Evolutionary conservation across 2,329 filamentous ascomycete species (phyloP).

Genomic region (Grosmannia penicillata): DNA sequence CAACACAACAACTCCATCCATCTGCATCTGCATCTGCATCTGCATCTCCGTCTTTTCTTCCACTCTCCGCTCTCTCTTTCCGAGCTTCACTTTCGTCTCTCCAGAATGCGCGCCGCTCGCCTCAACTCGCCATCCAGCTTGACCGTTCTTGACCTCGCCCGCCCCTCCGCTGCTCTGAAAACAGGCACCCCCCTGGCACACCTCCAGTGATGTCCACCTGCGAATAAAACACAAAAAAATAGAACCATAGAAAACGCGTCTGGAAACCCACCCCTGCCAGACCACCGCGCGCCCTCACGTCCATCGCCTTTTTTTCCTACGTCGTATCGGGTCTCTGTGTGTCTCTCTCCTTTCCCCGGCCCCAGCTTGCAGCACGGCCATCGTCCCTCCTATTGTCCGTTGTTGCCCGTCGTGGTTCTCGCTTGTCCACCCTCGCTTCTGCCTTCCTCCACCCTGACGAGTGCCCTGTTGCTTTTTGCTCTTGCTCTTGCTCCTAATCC

Average conservation of each 20-base stretch:
- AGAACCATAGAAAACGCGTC: conserved; percentile 2
- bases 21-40: too few species aligned
- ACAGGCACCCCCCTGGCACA: too few species aligned
- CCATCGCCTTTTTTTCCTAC: conserved; percentile 1
- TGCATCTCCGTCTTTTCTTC: too few species aligned
- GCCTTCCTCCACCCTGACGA: neutral
- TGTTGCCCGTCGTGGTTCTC: neutral
- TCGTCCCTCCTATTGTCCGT: neutral
- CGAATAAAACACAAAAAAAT: neutral
- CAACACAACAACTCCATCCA: too few species aligned
- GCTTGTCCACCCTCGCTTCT: neutral
- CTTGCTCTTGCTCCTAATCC: neutral
- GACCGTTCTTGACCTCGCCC: too few species aligned
- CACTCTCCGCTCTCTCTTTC: too few species aligned
- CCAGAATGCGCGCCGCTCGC: too few species aligned
- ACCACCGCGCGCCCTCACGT: neutral
- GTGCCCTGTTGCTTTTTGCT: neutral
- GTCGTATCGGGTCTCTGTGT: neutral
- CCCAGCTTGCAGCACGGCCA: too few species aligned
- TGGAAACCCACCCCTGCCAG: neutral
- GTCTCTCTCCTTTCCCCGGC: neutral
- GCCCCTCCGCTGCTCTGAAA: too few species aligned
- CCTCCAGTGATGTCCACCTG: neutral
- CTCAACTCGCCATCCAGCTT: too few species aligned
- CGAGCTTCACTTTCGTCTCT: too few species aligned